Evolutionary conservation across 805 yeast genomes (phyloP).

Genomic region (Spathaspora girioi): DNA sequence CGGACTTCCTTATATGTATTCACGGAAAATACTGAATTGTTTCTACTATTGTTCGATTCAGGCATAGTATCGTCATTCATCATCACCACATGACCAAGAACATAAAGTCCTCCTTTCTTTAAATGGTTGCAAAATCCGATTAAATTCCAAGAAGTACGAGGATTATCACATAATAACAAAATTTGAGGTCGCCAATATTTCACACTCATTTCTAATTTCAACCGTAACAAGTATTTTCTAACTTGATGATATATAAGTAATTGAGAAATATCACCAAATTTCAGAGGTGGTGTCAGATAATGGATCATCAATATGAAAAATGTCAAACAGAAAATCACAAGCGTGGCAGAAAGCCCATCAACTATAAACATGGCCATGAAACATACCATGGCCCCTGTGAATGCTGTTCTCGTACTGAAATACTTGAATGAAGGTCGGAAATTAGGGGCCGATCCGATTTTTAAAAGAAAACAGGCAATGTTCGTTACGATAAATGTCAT

Average conservation of each 20-base stretch:
- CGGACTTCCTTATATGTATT: conserved; percentile 62
- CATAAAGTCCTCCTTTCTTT: conserved; percentile 92
- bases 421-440: conserved; percentile 93
- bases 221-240: conserved; percentile 77
- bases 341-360: conserved; percentile 84
- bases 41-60: conserved; percentile 34
- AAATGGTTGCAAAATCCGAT: conserved; percentile 90
- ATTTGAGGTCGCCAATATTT: conserved; percentile 99
- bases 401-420: conserved; percentile 80
- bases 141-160: conserved; percentile 87
- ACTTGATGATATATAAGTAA: conserved; percentile 94
- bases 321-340: conserved; percentile 62
- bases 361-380: conserved; percentile 89
- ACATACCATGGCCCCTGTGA: conserved; percentile 66
- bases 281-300: conserved; percentile 88
- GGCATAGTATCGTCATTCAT: conserved; percentile 36
- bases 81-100: conserved; percentile 87
- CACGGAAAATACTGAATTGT: conserved; percentile 29
- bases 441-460: conserved; percentile 94
- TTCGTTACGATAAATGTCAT: conserved; percentile 96
- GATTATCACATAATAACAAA: conserved; percentile 81
- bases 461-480: conserved; percentile 85
- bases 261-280: conserved; percentile 98
- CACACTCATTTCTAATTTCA: conserved; percentile 83
- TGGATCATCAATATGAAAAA: conserved; percentile 77